Conservation (phyloP, 2,329 filamentous ascomycete species). For the Rosellinia necatrix region DNA sequence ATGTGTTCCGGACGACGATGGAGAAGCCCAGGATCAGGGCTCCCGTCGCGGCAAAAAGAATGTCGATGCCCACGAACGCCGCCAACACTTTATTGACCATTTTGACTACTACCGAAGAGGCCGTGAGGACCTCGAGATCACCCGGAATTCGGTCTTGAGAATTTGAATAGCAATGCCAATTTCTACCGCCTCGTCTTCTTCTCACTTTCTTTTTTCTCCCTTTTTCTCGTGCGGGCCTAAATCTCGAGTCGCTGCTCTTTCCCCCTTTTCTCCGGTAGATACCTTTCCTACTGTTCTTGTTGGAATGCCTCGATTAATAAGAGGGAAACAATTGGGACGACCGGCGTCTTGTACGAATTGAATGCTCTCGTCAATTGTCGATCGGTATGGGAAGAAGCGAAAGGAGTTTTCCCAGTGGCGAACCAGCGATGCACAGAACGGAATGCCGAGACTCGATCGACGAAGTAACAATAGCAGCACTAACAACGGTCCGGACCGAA, state of each 20-base stretch:
- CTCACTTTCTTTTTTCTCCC: constrained; percentile 25
- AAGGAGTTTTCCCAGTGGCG: constrained; percentile 23
- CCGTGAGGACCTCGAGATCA: background rate
- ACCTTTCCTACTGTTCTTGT: constrained; percentile 5
- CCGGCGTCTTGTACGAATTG: constrained; percentile 44
- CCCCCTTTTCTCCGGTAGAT: background rate
- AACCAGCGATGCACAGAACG: constrained; percentile 33
- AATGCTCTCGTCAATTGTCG: constrained; percentile 14
- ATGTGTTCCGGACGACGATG: constrained; percentile 54
- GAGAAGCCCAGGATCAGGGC: constrained; percentile 60
- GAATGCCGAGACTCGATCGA: constrained; percentile 34
- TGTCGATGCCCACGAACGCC: constrained; percentile 53
- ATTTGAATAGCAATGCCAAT: too few relatives aligned
- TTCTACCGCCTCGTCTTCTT: too few relatives aligned
- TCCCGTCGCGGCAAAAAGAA: constrained; percentile 58
- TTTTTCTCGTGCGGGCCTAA: background rate
- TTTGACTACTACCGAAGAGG: constrained; percentile 24
- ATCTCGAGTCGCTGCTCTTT: background rate
- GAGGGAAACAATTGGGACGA: constrained; percentile 40
- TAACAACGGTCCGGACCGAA: constrained; percentile 29
- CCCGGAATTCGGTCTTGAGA: background rate
- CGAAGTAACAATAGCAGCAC: constrained; percentile 30
- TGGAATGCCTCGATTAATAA: constrained; percentile 2
- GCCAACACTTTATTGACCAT: constrained; percentile 63
- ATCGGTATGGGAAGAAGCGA: constrained; percentile 4